phyloP scores from a whole-genome alignment of 2,329 filamentous ascomycete species.

The Fonsecaea erecta region DNA sequence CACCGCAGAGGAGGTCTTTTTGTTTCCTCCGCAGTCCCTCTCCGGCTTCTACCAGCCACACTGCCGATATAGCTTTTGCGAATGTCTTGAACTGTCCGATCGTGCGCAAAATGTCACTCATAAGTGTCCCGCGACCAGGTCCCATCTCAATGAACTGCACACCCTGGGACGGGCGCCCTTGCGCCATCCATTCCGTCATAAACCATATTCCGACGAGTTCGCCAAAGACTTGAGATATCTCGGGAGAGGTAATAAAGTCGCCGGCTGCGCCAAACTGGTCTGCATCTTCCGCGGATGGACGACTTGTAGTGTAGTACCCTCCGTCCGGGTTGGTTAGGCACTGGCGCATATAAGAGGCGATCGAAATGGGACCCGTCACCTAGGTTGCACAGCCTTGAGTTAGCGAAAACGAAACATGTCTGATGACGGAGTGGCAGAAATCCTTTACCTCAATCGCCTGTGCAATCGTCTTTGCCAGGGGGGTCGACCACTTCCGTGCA shows the following conservation, averaged over 20 bases:
- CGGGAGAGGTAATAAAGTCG: constrained; percentile 95
- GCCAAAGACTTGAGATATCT: constrained; percentile 96
- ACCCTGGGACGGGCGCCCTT: constrained; percentile 73
- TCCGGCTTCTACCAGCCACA: constrained; percentile 96
- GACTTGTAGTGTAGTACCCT: constrained; percentile 87
- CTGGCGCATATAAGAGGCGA: constrained; percentile 98
- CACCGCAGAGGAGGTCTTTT: constrained; percentile 78
- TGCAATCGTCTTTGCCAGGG: constrained; percentile 82
- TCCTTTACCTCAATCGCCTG: constrained; percentile 78
- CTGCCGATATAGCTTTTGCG: constrained; percentile 75
- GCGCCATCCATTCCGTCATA: constrained; percentile 93
- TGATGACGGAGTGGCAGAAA: not conserved
- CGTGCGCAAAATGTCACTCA: constrained; percentile 93
- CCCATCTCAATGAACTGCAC: constrained; percentile 93
- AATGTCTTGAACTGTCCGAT: constrained; percentile 82
- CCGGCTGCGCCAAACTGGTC: constrained; percentile 93
- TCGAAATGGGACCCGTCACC: constrained; percentile 86
- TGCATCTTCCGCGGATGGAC: constrained; percentile 56
- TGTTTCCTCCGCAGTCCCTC: constrained; percentile 76
- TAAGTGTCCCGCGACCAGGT: constrained; percentile 89
- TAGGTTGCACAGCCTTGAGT: constrained; percentile 41
- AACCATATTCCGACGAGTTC: constrained; percentile 95
- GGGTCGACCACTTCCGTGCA: constrained; percentile 82
- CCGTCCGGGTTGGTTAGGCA: constrained; percentile 88
- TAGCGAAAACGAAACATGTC: not conserved